A percentile compares a stretch with the other conserved stretches of the same genome.
These are phyloP conservation scores for Kazachstania kunashirensis DNA, from an alignment of 805 yeast genomes.

Conservation along the genomic window DNA sequence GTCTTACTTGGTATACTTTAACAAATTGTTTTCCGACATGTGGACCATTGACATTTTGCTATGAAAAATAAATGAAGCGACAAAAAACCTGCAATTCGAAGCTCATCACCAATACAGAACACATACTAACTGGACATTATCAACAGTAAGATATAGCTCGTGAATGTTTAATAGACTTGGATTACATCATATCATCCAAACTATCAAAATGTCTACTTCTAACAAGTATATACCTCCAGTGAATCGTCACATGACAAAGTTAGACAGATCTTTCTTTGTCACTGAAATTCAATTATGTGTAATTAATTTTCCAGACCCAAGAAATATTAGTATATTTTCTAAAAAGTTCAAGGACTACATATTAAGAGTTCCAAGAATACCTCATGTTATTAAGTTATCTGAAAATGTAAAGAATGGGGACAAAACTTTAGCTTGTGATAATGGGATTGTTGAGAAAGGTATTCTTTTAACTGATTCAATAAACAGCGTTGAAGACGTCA, in stretches of 20 bases:
- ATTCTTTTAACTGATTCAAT: constrained; percentile 53
- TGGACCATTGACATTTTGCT: too few species aligned
- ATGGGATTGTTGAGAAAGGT: constrained; percentile 26
- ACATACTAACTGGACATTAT: too few species aligned
- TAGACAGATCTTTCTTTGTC: constrained; percentile 60
- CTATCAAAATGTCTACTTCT: constrained; percentile 1
- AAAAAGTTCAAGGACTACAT: constrained; percentile 49
- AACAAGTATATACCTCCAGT: constrained; percentile 49
- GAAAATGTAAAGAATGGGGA: constrained; percentile 8
- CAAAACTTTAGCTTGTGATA: constrained; percentile 21
- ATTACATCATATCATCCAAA: not conserved
- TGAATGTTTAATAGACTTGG: constrained; percentile 1
- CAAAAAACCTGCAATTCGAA: too few species aligned
- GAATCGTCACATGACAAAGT: constrained; percentile 49
- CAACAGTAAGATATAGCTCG: too few species aligned
- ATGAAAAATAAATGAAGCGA: too few species aligned
- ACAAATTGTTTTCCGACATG: too few species aligned
- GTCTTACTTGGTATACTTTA: too few species aligned
- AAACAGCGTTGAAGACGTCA: constrained; percentile 31
- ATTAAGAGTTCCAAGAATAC: constrained; percentile 59
- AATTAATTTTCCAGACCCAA: constrained; percentile 61
- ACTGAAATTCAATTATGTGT: constrained; percentile 51
- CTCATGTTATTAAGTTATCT: constrained; percentile 49
- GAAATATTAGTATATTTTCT: constrained; percentile 50
- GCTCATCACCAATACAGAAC: too few species aligned